Base-by-base conservation (phyloP, 2,329 filamentous ascomycete species). In the Reticulascus tulasneorum region DNA sequence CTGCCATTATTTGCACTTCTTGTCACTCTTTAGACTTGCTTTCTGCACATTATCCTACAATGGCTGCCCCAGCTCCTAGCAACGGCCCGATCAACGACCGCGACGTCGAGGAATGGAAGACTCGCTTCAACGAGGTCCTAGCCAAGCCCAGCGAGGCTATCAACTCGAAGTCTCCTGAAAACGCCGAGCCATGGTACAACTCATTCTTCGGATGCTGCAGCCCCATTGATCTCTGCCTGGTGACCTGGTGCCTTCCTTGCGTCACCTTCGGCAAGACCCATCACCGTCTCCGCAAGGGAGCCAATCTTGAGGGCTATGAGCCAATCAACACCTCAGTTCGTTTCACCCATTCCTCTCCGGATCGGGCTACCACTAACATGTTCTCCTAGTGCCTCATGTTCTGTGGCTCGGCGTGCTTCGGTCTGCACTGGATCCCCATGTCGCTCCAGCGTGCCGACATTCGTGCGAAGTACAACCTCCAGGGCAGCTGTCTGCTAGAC, bases 181-280 rank as follows among this genome's bases (percentile, higher is more conserved):
- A 46, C 17, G 44, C 66, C 1, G 53, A 60, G 47, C 38, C 60
- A 9, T 72, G 67, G 67, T 47, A 47, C 42, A 51, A 52, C 28
- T 45, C 55, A 33, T 62, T 71, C 49, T 71, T 68, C 29, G 59
- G 58, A 38, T 72, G 66, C 59, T 66, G 63, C 52, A 57, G 44
- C 40, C 68, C 67, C 17, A 55, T 69, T 34, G 59, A 64, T 33
- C 57, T 60, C 2, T 71, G 68, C 49, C 44, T 68, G n/a, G 54
- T 69, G 34, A 60, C 63, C 12, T 72, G 58, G 45, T 71, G 61
- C 43, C 42, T 68, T 18, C 68, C 69, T 2, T 72, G 68, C 42
- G 54, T 71, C 21, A 69, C 66, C 22, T 72, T 70, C 31, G 67
- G 67, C 52, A 68, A 66, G 60, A 69, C 66, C 19, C 57, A 69